phyloP scores from a whole-genome alignment of 148 eudicot species.

The Bassia scoparia region DNA sequence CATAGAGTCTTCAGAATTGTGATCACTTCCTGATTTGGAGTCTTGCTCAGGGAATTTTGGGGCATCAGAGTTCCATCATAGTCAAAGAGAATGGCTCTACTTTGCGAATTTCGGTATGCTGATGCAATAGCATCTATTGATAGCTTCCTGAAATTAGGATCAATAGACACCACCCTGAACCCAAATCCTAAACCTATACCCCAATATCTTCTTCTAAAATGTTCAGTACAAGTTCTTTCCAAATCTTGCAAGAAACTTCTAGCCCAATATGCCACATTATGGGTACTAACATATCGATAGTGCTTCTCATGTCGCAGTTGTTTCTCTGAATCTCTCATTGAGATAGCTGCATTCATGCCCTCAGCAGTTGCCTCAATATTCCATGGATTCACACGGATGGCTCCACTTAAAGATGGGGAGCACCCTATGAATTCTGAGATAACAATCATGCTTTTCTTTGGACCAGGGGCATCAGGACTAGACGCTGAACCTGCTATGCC shows the following conservation, averaged over 20 bases:
- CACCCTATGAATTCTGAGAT: conserved; percentile 39
- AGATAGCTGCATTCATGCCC: conserved; percentile 40
- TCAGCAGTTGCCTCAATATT: conserved; percentile 40
- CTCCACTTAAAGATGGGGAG: conserved; percentile 39
- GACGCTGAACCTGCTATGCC: conserved; percentile 22
- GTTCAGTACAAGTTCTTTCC: conserved; percentile 34
- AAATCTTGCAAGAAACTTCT: conserved; percentile 38
- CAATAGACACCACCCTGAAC: conserved; percentile 40
- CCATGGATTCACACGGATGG: conserved; percentile 36
- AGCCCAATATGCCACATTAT: conserved; percentile 38
- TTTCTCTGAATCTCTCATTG: conserved; percentile 36
- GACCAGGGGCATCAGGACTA: background rate
- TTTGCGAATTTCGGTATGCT: conserved; percentile 30
- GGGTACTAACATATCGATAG: conserved; percentile 34
- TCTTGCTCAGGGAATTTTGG: conserved; percentile 35
- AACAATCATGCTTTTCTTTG: conserved; percentile 34
- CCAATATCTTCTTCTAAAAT: conserved; percentile 36
- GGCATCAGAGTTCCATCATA: conserved; percentile 46
- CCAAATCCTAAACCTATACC: conserved; percentile 41
- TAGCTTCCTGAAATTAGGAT: conserved; percentile 39
- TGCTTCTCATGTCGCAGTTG: conserved; percentile 38
- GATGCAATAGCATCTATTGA: conserved; percentile 37
- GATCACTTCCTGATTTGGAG: conserved; percentile 35
- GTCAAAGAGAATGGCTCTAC: conserved; percentile 37
- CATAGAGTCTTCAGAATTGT: conserved; percentile 24